Conservation (phyloP, 257 asterid genomes). For the Solanum acaule region DNA sequence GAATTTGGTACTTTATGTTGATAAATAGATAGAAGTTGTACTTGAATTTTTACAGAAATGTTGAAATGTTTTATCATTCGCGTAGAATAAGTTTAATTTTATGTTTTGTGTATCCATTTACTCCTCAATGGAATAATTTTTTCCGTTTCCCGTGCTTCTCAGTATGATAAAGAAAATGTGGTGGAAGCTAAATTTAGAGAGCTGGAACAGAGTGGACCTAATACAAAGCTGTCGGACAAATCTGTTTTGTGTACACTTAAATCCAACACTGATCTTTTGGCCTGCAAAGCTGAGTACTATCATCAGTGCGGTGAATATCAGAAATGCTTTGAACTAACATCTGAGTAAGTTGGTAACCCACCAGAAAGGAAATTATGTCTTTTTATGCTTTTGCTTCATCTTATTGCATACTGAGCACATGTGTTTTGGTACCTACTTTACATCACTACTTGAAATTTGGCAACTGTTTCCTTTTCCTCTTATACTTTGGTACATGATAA, state of each 20-base stretch:
- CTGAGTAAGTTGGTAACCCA: constrained; percentile 49
- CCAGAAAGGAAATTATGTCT: background rate
- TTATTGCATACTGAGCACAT: background rate
- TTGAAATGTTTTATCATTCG: background rate
- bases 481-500: constrained; percentile 13
- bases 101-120: background rate
- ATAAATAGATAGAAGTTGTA: background rate
- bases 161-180: constrained; percentile 80
- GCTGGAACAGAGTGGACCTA: constrained; percentile 65
- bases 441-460: background rate
- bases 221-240: constrained; percentile 38
- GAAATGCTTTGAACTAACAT: constrained; percentile 86
- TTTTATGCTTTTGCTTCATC: background rate
- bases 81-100: background rate
- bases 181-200: constrained; percentile 82
- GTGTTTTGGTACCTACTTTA: background rate
- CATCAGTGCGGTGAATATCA: constrained; percentile 98
- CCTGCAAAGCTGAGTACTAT: constrained; percentile 97
- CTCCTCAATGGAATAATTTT: constrained; percentile 1
- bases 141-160: constrained; percentile 16
- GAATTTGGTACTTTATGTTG: background rate
- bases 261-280: constrained; percentile 89
- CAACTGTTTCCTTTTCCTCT: background rate
- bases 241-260: constrained; percentile 54
- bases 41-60: background rate